These are phyloP conservation scores for Erucastrum elatum DNA, from an alignment of 345 rosid genomes.

Conservation along the genomic window DNA sequence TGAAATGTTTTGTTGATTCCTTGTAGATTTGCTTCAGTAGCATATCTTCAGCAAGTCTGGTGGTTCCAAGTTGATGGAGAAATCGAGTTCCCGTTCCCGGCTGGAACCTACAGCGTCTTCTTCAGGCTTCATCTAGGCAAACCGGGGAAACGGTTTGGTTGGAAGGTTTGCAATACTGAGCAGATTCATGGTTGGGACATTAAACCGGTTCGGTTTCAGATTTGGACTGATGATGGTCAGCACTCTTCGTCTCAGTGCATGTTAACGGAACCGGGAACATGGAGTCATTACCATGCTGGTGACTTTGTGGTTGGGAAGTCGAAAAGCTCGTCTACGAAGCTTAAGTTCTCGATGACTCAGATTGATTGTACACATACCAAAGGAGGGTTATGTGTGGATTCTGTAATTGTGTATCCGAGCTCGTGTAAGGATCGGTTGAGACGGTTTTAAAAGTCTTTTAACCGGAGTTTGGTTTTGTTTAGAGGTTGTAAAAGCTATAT, in stretches of 20 bases:
- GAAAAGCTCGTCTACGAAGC: slow-evolving; percentile 41
- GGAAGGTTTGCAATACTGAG: slow-evolving; percentile 63
- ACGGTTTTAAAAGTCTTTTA: slow-evolving; percentile 49
- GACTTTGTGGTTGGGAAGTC: slow-evolving; percentile 62
- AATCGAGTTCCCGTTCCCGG: slow-evolving; percentile 86
- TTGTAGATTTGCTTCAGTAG: slow-evolving; percentile 70
- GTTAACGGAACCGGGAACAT: slow-evolving; percentile 64
- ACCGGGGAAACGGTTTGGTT: slow-evolving; percentile 64
- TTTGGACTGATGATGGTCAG: slow-evolving; percentile 88
- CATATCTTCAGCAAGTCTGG: slow-evolving; percentile 96
- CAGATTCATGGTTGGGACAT: slow-evolving; percentile 92
- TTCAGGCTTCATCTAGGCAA: slow-evolving; percentile 85
- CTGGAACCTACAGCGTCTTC: slow-evolving; percentile 76
- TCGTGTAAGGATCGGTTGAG: slow-evolving; percentile 58
- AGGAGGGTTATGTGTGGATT: slow-evolving; percentile 91
- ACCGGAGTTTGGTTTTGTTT: slow-evolving; percentile 28
- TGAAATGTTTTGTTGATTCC: slow-evolving; percentile 1
- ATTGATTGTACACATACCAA: slow-evolving; percentile 98
- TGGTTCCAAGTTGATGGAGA: slow-evolving; percentile 93
- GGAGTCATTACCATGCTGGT: slow-evolving; percentile 82
- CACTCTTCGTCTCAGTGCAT: slow-evolving; percentile 66
- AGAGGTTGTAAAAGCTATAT: slow-evolving; percentile 26
- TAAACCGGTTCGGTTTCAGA: slow-evolving; percentile 85
- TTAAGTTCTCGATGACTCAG: slow-evolving; percentile 87
- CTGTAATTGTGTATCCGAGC: slow-evolving; percentile 71